These are phyloP conservation scores for Scutellaria baicalensis DNA, from an alignment of 257 asterid genomes.

Conservation along the genomic window DNA sequence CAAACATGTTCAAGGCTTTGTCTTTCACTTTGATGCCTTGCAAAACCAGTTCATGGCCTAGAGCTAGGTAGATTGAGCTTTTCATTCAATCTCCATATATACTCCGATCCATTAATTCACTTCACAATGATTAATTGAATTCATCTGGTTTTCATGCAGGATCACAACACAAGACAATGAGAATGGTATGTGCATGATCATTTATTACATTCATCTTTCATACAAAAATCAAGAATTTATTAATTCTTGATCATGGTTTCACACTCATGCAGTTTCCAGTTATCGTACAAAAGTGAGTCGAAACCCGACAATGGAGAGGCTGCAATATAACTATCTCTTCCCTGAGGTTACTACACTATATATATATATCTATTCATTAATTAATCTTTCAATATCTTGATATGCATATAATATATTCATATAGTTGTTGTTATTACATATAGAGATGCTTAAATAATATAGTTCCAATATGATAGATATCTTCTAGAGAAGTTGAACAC, in stretches of 20 bases:
- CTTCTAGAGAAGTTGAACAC: constrained; percentile 49
- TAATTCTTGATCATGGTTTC: not conserved
- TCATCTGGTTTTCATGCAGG: constrained; percentile 28
- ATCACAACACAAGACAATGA: constrained; percentile 25
- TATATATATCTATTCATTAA: too few species aligned
- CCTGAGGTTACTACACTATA: constrained; percentile 83
- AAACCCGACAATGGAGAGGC: constrained; percentile 68
- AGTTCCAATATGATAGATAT: constrained; percentile 52
- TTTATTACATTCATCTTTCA: too few species aligned
- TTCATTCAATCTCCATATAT: not conserved
- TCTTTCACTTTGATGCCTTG: constrained; percentile 26
- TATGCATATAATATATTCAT: too few species aligned
- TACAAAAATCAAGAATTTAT: too few species aligned
- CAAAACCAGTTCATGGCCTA: constrained; percentile 35
- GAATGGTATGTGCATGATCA: constrained; percentile 18
- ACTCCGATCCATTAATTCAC: not conserved
- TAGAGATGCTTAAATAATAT: too few species aligned
- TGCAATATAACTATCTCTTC: constrained; percentile 66
- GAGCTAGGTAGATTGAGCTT: constrained; percentile 28
- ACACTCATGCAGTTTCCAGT: constrained; percentile 28
- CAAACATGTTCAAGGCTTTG: constrained; percentile 23
- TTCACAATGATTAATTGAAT: not conserved
- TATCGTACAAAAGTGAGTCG: constrained; percentile 69
- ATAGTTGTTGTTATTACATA: too few species aligned
- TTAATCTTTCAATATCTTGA: too few species aligned